phyloP scores from a whole-genome alignment of 169 alveolate species.

The Gregarina niphandrodes region DNA sequence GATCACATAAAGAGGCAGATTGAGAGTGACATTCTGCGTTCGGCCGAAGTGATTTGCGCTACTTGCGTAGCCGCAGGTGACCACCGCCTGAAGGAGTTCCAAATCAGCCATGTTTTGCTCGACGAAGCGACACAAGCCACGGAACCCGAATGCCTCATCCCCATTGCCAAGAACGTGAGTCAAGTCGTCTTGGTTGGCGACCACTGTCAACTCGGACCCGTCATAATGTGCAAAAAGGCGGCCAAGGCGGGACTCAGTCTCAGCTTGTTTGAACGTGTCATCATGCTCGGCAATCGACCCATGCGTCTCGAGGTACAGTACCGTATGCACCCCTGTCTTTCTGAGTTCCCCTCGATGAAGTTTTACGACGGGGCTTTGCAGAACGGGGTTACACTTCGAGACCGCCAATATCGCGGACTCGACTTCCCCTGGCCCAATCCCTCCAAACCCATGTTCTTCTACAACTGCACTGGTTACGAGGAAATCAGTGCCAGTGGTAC shows the following conservation, averaged over 20 bases:
- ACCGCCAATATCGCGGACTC: constrained; percentile 36
- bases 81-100: constrained; percentile 50
- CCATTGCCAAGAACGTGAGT: constrained; percentile 62
- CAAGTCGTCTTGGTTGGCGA: constrained; percentile 74
- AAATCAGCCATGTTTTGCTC: constrained; percentile 61
- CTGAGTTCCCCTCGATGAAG: constrained; percentile 67
- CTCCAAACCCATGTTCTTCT: constrained; percentile 50
- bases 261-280: constrained; percentile 64
- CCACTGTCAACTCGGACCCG: constrained; percentile 83
- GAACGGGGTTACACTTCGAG: constrained; percentile 66
- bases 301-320: constrained; percentile 67
- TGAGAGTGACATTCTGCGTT: constrained; percentile 4
- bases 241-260: constrained; percentile 58
- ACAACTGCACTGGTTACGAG: constrained; percentile 48
- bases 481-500: constrained; percentile 66
- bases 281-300: constrained; percentile 47
- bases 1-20: constrained; percentile 31
- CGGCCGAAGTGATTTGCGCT: constrained; percentile 38
- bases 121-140: constrained; percentile 86
- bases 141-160: constrained; percentile 73
- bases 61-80: constrained; percentile 71
- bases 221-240: constrained; percentile 69
- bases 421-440: constrained; percentile 52
- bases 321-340: constrained; percentile 82
- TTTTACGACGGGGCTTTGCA: constrained; percentile 72